Conservation (phyloP, 192 early-diverging fungal species). For the Backusella westeae region DNA sequence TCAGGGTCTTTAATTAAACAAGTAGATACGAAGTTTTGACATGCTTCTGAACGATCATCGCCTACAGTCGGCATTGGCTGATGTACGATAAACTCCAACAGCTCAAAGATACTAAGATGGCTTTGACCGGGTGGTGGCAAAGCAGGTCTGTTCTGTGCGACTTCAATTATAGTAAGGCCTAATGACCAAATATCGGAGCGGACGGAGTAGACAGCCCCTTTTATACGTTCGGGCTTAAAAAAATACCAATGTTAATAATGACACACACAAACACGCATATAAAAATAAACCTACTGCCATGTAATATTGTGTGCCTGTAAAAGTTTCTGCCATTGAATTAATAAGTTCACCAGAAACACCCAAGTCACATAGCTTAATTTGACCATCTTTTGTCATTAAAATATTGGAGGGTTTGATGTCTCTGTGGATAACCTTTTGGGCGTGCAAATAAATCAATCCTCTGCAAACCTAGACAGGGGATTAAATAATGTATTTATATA, state of each 20-base stretch:
- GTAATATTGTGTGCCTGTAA: slow-evolving; percentile 94
- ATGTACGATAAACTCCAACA: slow-evolving; percentile 91
- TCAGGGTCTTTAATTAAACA: slow-evolving; percentile 74
- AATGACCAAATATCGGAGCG: slow-evolving; percentile 98
- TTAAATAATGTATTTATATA: neutral
- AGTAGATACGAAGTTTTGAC: slow-evolving; percentile 62
- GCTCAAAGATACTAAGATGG: slow-evolving; percentile 80
- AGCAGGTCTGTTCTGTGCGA: slow-evolving; percentile 88
- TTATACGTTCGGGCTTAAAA: slow-evolving; percentile 88
- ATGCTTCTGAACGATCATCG: slow-evolving; percentile 53
- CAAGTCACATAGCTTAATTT: slow-evolving; percentile 96
- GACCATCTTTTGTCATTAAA: slow-evolving; percentile 81
- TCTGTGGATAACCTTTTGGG: slow-evolving; percentile 88
- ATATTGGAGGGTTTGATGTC: slow-evolving; percentile 99
- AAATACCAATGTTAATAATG: neutral
- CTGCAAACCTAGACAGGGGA: slow-evolving; percentile 57
- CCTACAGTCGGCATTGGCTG: slow-evolving; percentile 80
- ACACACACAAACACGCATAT: neutral
- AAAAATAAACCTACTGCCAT: slow-evolving; percentile 74
- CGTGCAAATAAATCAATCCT: slow-evolving; percentile 86
- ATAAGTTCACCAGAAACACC: slow-evolving; percentile 90
- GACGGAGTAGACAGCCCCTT: slow-evolving; percentile 83
- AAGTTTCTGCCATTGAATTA: slow-evolving; percentile 87
- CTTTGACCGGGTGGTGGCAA: slow-evolving; percentile 80
- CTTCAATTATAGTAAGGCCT: slow-evolving; percentile 89